Conservation (phyloP, 2,329 filamentous ascomycete genomes). For the Trichoderma sp. region DNA sequence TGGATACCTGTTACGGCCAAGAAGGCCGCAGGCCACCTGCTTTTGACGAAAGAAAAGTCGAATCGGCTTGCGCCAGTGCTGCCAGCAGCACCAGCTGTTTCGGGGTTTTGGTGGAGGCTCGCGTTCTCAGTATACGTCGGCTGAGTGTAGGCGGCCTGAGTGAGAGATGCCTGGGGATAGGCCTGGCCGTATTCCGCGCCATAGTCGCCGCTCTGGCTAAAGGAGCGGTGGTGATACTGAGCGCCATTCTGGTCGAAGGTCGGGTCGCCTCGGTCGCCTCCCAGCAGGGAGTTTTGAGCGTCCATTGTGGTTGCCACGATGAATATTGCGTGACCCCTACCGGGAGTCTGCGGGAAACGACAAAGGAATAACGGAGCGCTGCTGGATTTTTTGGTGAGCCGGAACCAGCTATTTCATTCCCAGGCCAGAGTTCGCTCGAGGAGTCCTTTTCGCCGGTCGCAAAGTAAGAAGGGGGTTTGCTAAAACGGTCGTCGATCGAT, state of each 20-base stretch:
- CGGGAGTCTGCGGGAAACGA: conserved; percentile 41
- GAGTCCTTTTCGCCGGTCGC: neutral
- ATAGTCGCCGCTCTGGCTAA: conserved; percentile 37
- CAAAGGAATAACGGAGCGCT: neutral
- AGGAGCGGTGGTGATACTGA: conserved; percentile 34
- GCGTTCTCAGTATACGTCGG: conserved; percentile 38
- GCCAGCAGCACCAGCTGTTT: conserved; percentile 41
- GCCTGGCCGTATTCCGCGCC: conserved; percentile 42
- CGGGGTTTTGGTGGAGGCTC: conserved; percentile 38
- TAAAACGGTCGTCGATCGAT: conserved; percentile 15
- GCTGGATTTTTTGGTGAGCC: conserved; percentile 1
- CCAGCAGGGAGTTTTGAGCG: conserved; percentile 47
- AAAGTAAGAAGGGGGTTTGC: neutral
- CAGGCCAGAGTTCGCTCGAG: neutral
- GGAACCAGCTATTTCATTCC: conserved; percentile 25
- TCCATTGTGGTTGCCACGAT: conserved; percentile 48
- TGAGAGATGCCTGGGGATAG: conserved; percentile 40
- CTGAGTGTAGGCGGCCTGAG: conserved; percentile 35
- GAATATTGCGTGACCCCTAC: conserved; percentile 42
- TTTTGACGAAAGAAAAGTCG: conserved; percentile 74
- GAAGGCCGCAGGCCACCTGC: conserved; percentile 88
- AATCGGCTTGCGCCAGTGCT: conserved; percentile 47
- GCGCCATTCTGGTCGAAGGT: conserved; percentile 42
- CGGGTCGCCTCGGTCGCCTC: conserved; percentile 43
- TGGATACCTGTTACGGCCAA: conserved; percentile 74